Evolutionary conservation across 257 asterid species (phyloP).

Genomic region (Solanum verrucosum): DNA sequence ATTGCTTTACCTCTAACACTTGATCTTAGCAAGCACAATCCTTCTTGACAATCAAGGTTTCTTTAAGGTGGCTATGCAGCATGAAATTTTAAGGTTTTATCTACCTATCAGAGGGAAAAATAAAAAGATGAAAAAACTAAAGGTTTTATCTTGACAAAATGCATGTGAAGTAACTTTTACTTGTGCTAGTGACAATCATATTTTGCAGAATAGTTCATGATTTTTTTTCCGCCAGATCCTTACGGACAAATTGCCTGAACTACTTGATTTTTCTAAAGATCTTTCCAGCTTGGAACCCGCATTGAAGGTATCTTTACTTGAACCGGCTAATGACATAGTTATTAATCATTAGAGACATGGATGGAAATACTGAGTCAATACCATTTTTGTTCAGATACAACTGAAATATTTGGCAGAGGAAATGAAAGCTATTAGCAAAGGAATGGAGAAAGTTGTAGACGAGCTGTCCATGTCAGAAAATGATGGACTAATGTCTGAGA

Average conservation of each 20-base stretch:
- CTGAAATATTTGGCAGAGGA: slow-evolving; percentile 79
- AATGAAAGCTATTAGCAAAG: slow-evolving; percentile 79
- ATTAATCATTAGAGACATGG: background rate
- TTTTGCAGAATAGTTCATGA: background rate
- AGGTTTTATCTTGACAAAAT: background rate
- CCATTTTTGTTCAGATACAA: slow-evolving; percentile 46
- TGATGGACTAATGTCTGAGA: slow-evolving; percentile 60
- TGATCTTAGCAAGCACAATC: background rate
- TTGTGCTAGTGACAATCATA: background rate
- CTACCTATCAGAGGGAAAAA: background rate
- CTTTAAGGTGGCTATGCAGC: background rate
- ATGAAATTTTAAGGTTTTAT: background rate
- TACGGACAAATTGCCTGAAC: slow-evolving; percentile 65
- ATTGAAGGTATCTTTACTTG: slow-evolving; percentile 43
- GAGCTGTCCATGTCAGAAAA: slow-evolving; percentile 65
- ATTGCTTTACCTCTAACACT: background rate
- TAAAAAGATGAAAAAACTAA: background rate
- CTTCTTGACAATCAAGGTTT: background rate
- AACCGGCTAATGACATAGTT: background rate
- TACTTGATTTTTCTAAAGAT: slow-evolving; percentile 60
- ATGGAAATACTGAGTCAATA: background rate
- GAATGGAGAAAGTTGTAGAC: slow-evolving; percentile 56
- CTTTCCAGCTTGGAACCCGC: slow-evolving; percentile 67
- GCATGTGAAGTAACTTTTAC: background rate
- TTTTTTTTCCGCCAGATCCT: slow-evolving; percentile 33